Base-by-base conservation (phyloP, 306 rosid genomes). In the Trifolium repens region DNA sequence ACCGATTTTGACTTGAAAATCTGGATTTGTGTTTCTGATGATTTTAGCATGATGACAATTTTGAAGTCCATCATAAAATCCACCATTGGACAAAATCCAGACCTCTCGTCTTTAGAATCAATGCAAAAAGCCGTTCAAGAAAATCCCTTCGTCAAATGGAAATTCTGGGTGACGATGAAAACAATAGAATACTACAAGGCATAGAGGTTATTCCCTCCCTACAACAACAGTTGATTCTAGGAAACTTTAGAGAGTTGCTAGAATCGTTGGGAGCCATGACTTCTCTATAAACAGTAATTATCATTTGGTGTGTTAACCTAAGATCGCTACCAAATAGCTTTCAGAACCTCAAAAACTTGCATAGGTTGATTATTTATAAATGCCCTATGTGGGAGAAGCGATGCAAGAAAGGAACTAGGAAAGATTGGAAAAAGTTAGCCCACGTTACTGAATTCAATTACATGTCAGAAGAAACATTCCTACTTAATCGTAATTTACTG, bases 281-380 rank as follows among this genome's bases (percentile, higher is more conserved):
- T 15, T 49, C 19, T 4, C 80, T 76, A 26, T 10, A 22, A 27
- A 6, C 16, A 27, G 2, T 76, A 66, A 5, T 12, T 3, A 46
- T 46, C n/a, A 11, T 46, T 46, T 11, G 6, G 5, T 12, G 50
- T 44, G 0, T 1, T 10, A 3, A 46, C 5, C n/a, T 4, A 46
- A 46, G 12, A n/a, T 46, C 16, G 40, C 40, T 37, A 37, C 9
- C 40, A 37, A 37, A 37, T 37, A 37, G 40, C 40, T 37, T 37
- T 37, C 40, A 5, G 40, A 37, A 37, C 40, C 40, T 37, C 8
- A 37, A 6, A 37, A 37, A 37, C 40, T 7, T 46, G 52, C 13
- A 9, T 16, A 0, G 14, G 0, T 34, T 64, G 15, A 0, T 0
- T 24, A 79, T 72, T 12, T 0, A 0, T 0, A 2, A 1, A 0